These are phyloP conservation scores for Orbilia brochopaga DNA, from an alignment of 2,329 filamentous ascomycete genomes.

Conservation along the genomic window DNA sequence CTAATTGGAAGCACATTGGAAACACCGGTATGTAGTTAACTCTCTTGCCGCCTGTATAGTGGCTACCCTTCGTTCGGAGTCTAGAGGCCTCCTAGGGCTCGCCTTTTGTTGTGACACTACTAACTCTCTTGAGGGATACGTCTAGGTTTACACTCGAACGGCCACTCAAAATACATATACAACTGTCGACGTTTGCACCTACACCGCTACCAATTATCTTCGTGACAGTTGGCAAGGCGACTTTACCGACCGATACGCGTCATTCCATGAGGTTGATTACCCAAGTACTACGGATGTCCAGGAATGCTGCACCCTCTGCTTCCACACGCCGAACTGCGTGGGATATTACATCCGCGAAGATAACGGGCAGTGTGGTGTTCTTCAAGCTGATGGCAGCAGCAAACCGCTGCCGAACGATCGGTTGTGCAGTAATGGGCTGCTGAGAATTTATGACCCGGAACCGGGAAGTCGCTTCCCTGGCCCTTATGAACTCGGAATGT, in stretches of 20 bases:
- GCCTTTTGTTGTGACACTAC: neutral
- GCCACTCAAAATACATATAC: constrained; percentile 37
- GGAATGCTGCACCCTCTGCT: constrained; percentile 44
- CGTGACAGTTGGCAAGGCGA: constrained; percentile 18
- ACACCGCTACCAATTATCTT: constrained; percentile 7
- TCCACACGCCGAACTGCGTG: constrained; percentile 28
- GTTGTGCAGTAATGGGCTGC: constrained; percentile 21
- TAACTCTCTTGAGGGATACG: no score
- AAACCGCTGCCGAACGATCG: constrained; percentile 32
- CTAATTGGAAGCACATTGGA: constrained; percentile 35
- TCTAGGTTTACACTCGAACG: constrained; percentile 19
- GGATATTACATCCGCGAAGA: constrained; percentile 30
- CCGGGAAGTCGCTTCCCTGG: constrained; percentile 15
- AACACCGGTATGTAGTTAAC: constrained; percentile 15
- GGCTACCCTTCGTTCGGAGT: no score
- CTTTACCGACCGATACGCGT: constrained; percentile 14
- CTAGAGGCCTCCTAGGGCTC: no score
- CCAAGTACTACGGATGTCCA: constrained; percentile 9
- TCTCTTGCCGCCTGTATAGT: neutral
- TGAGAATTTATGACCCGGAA: constrained; percentile 39
- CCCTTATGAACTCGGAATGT: constrained; percentile 28
- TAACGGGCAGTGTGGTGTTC: constrained; percentile 17
- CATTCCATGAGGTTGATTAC: constrained; percentile 12
- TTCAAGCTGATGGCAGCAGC: constrained; percentile 11
- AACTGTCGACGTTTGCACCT: constrained; percentile 21